Base-by-base conservation (phyloP, 345 rosid species). In the Eucalyptus urophylla region DNA sequence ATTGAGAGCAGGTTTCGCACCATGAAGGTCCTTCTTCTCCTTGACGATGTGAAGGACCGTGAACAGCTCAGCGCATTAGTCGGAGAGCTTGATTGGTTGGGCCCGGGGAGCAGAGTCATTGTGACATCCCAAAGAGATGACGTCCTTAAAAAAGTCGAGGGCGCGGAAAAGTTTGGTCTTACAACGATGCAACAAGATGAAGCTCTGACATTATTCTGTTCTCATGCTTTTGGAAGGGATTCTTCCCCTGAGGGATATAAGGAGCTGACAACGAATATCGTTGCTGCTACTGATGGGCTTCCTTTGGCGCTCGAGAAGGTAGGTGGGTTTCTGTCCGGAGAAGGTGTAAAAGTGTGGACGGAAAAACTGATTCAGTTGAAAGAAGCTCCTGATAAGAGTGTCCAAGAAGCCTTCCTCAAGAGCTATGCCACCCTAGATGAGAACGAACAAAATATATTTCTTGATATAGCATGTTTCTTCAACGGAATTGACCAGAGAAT, bases 21-120 rank as follows among this genome's bases (percentile, higher is more conserved):
- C 16, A 72, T 14, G 58, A 88, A 88, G 29, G 89, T 90, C 83
- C 86, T 92, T 5, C 5, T 92, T 50, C 86, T 92, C 15, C 80
- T 91, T 29, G 92, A 91, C 24, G 90, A 91, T 80, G 92, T 91
- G 8, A 88, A 91, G 88, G 56, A 53, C 0, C 9, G 0, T 53
- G 56, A 3, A 53, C 56, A 53, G 56, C 56, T 53, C 56, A 17
- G 9, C 4, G 8, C 8, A 17, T 7, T 17, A 53, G 56, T 17
- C 4, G 56, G 56, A 53, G 56, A 53, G 60, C 33, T n/a, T 22
- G 50, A 86, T 31, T 86, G 90, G 90, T 80, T 91, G 49, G 87
- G 87, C 33, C 15, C 49, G 4, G 91, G 92, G 45, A 91, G 91
- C 69, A 88, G 24, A 25, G 53, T 91, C 10, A 87, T 91, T 5